Evolutionary conservation across 306 rosid species (phyloP), one percentile per base, ranked within the genome.

Genomic region (Lathyrus aphaca): DNA sequence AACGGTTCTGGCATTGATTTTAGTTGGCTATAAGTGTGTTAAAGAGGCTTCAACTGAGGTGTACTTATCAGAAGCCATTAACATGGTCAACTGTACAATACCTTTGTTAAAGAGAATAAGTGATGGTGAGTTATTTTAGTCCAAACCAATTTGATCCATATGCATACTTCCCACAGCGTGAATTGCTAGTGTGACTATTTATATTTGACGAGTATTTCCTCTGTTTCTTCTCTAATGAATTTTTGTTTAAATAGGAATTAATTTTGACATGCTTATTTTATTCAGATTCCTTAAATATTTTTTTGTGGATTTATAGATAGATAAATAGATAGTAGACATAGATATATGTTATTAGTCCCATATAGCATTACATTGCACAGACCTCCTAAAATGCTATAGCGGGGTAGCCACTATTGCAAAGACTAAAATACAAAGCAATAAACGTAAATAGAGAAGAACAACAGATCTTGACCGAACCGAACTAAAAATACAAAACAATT

Each of bases 11-110:
- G 88, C 90, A 14, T 81, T 86, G 79, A 75, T 88, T 79, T 87
- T 87, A 68, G 70, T 81, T 63, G 91, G 88, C 74, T 91, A 84
- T 83, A 79, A 84, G 83, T 86, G 82, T 82, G 67, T 90, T 37
- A 81, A 82, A 80, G 84, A 78, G 64, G 90, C 91, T 74, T 76
- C 88, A 17, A 85, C 90, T 55, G 88, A 85, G 54, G 67, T 77
- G 27, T 86, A 75, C 85, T 81, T 94, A 51, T 84, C 92, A 46
- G 87, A 79, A 84, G 87, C 87, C 46, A 81, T 76, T 61, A 87
- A 83, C 63, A 84, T 83, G 87, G 76, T 81, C 81, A 79, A 85
- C 78, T 84, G 89, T 64, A 65, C 86, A 12, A 72, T 45, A 61
- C 79, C 80, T 23, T 64, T 89, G 70, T 69, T 90, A 48, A 81